Evolutionary conservation across 768 basidiomycete genomes (phyloP), one percentile per base, ranked within the genome.

Genomic region (Lactifluus subvellereus): DNA sequence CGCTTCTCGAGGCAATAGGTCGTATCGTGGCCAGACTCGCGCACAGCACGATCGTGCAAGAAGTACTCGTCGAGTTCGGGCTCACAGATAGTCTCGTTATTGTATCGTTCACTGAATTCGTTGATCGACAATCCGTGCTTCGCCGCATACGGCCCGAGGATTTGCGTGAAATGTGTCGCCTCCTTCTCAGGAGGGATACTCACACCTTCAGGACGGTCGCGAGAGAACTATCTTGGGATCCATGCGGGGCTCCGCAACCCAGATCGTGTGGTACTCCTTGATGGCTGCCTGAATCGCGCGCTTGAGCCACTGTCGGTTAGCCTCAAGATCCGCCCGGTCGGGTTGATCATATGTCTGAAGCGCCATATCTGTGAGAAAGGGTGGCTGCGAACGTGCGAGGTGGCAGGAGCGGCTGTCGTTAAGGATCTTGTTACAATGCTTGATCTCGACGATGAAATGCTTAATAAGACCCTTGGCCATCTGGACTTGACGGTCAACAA

Each of bases 331-430:
- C 1, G 85, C 86, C 51, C 91, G 87, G 69, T 97, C 94, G 58
- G 98, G 84, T 72, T 94, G 94, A 71, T 95, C 94, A 79, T 90
- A 98, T 72, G 97, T 96, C 73, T 98, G 97, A 42, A 98, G 81
- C 0, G 95, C 94, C 88, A 99, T 94, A 74, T 27, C 27, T 27
- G 27, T 27, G 27, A 27, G 27, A 2, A 27, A 27, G 27, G 27
- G 27, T 27, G 27, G 27, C 27, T 27, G 27, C 27, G 27, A 27
- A 27, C 27, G 2, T 27, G 27, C 27, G 27, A 27, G 27, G 27
- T 27, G 27, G 27, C 3, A 27, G 27, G 27, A 27, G 27, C 27
- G 27, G 27, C 27, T 27, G 27, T 27, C 27, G 2, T 27, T 27
- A 27, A 27, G 27, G 27, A 3, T 27, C 27, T 27, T 27, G 27